These are phyloP conservation scores for Salix exigua DNA, from an alignment of 345 rosid species.

Conservation along the genomic window DNA sequence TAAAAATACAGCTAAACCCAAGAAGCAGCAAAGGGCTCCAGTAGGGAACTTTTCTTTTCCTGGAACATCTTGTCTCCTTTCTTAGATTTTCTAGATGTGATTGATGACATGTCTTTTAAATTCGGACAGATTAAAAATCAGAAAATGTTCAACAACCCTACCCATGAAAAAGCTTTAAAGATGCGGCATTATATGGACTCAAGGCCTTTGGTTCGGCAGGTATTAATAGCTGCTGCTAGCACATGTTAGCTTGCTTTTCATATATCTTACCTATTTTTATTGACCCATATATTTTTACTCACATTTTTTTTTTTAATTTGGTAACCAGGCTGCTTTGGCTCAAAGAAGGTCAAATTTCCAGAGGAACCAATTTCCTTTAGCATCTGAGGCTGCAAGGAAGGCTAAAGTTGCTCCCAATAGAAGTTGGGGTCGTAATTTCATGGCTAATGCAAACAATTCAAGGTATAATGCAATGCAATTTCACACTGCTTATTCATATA, in stretches of 20 bases:
- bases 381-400: slow-evolving; percentile 50
- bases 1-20: slow-evolving; percentile 45
- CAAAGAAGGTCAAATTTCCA: slow-evolving; percentile 65
- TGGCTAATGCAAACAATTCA: slow-evolving; percentile 43
- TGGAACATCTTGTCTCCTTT: not conserved
- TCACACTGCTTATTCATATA: not conserved
- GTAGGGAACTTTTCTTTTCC: slow-evolving; percentile 33
- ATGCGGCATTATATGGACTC: slow-evolving; percentile 55
- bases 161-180: slow-evolving; percentile 46
- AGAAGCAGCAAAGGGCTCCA: slow-evolving; percentile 47
- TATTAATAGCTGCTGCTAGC: slow-evolving; percentile 6
- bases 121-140: slow-evolving; percentile 53
- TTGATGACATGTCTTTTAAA: slow-evolving; percentile 4
- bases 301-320: not conserved
- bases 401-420: slow-evolving; percentile 53
- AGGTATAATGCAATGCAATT: slow-evolving; percentile 41
- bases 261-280: not conserved
- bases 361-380: slow-evolving; percentile 57
- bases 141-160: slow-evolving; percentile 36
- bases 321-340: slow-evolving; percentile 66
- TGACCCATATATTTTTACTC: not conserved
- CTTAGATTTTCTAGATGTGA: slow-evolving; percentile 1
- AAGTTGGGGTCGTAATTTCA: slow-evolving; percentile 43
- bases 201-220: slow-evolving; percentile 77
- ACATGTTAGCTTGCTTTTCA: not conserved